Evolutionary conservation across 768 basidiomycete genomes (phyloP).

Genomic region (Suillus placidus): DNA sequence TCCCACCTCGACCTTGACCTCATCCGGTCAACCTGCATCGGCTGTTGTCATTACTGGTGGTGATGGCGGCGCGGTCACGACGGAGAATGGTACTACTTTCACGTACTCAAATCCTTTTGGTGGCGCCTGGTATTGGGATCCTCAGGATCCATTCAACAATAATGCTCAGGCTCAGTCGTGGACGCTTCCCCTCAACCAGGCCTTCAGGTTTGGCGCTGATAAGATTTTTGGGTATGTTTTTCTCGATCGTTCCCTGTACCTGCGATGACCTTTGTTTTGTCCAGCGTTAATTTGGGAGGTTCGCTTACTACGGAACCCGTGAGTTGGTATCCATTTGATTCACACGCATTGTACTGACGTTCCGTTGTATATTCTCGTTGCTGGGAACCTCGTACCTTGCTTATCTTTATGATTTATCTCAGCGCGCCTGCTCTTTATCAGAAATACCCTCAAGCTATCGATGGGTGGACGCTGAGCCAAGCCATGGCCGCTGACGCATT

Average conservation of each 20-base stretch:
- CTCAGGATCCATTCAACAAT: constrained; percentile 82
- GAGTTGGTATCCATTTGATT: constrained; percentile 37
- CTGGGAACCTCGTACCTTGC: constrained; percentile 19
- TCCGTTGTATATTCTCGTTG: constrained; percentile 25
- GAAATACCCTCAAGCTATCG: constrained; percentile 62
- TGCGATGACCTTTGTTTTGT: not conserved
- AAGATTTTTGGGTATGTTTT: constrained; percentile 70
- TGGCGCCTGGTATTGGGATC: constrained; percentile 88
- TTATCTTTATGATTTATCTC: constrained; percentile 17
- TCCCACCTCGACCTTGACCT: constrained; percentile 15
- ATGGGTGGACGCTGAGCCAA: constrained; percentile 82
- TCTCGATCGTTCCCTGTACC: constrained; percentile 7
- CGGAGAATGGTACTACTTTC: constrained; percentile 84
- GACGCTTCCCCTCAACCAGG: constrained; percentile 81
- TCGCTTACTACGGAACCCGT: constrained; percentile 93
- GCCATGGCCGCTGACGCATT: constrained; percentile 72
- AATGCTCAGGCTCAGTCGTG: constrained; percentile 81
- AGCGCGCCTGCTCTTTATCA: constrained; percentile 78
- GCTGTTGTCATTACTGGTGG: constrained; percentile 63
- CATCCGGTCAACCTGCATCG: constrained; percentile 20
- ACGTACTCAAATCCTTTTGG: constrained; percentile 82
- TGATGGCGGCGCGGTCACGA: constrained; percentile 78
- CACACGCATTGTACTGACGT: constrained; percentile 19
- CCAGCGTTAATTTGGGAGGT: constrained; percentile 92
- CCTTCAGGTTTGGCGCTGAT: constrained; percentile 77